Base-by-base conservation (phyloP, 2,329 filamentous ascomycete genomes). In the Dactylellina leptospora region DNA sequence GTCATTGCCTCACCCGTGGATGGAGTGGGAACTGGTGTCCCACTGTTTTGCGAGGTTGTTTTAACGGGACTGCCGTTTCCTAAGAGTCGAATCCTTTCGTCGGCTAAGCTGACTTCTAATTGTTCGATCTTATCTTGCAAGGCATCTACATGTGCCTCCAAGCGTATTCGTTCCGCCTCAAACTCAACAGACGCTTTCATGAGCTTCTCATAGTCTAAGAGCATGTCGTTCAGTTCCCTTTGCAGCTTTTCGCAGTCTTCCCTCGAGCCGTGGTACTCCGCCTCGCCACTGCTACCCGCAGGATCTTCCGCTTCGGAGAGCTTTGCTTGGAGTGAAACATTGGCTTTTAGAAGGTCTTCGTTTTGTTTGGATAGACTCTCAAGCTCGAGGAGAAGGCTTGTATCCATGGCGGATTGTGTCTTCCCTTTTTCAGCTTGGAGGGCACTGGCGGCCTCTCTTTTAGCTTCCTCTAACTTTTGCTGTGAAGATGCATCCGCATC, bases 161-260 rank as follows among this genome's bases (percentile, higher is more conserved):
- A 82, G 38, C 82, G 81, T 74, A 88, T 87, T 2, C 88, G 84
- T 77, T 90, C 88, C 76, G 88, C 88, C 79, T 91, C 89, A 76
- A 88, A 87, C 74, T 90, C 87, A 58, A 91, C 86, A 63, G 85
- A 86, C 54, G 88, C 85, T 75, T 88, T 87, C 2, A 88, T 90
- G 81, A 91, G 85, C 18, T 83, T 83, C 77, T 91, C 88, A 76
- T 89, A 90, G 77, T 91, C 89, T 38, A 84, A 83, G 36, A 90
- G 85, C 76, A 88, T 90, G 59, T 87, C 88, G 30, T 83, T 82
- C 6, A 91, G 82, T 78, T 91, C 89, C 63, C 82, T 84, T 78
- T 90, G 86, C 20, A 91, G 82, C 38, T 82, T 81, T 38, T 84
- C 81, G 56, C 85, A 82, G 18, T 83, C 82, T 74, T 83, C 79